Percentiles rank a stretch among this genome's conserved stretches.
phyloP scores from a whole-genome alignment of 2,329 filamentous ascomycete genomes.

The Penicillium sp. region DNA sequence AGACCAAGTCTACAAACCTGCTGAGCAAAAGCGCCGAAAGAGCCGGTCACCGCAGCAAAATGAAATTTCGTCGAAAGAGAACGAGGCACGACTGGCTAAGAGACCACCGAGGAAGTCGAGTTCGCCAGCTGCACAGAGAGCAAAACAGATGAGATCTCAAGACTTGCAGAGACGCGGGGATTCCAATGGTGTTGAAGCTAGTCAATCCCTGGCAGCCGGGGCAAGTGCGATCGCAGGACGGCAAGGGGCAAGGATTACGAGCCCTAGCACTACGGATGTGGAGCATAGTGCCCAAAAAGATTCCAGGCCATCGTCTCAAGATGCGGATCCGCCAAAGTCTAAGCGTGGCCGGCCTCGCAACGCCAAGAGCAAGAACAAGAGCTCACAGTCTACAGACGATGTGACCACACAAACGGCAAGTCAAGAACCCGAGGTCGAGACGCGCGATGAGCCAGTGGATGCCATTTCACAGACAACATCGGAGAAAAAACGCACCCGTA shows the following conservation, averaged over 20 bases:
- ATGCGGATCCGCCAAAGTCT: background rate
- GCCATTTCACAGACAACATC: background rate
- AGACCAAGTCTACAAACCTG: background rate
- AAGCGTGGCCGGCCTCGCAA: background rate
- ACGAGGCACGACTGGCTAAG: background rate
- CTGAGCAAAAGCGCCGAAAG: conserved; percentile 5
- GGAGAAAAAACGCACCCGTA: background rate
- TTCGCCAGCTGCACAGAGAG: background rate
- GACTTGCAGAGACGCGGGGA: background rate
- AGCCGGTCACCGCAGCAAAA: conserved; percentile 11
- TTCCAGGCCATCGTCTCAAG: background rate
- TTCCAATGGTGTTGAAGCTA: background rate
- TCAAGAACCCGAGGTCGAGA: background rate
- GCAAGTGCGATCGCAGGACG: background rate
- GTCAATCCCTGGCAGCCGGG: background rate
- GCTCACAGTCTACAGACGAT: background rate
- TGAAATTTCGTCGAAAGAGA: background rate
- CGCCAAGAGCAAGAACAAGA: background rate
- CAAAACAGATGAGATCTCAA: background rate
- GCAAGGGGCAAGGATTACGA: background rate
- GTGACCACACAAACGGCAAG: background rate
- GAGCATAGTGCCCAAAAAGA: background rate
- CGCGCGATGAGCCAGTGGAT: background rate
- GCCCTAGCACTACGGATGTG: background rate
- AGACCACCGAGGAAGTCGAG: background rate